Base-by-base conservation (phyloP, 495 filamentous ascomycete species). In the Penicillium odoratum region DNA sequence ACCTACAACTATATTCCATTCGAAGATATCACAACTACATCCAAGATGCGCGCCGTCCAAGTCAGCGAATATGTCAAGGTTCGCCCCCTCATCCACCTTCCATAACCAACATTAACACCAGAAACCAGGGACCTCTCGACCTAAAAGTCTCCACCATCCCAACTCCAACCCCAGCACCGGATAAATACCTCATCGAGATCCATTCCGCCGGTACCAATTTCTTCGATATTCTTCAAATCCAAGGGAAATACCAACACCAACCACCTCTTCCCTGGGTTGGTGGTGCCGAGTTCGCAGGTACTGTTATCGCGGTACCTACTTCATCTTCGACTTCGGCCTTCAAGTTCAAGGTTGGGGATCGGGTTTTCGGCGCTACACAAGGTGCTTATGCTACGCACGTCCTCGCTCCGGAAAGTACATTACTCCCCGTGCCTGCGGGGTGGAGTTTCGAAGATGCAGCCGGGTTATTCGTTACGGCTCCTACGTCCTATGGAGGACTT, bases 161-260 rank as follows among this genome's bases (percentile, higher is more conserved):
- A 40, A 85, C 88, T 36, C 93, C 91, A 7, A 74, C 70, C 18
- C 90, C 92, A 0, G 71, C 73, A 3, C 61, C 83, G 43, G 80
- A 87, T 67, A 83, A 96, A 78, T 98, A 97, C 74, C 82, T 95
- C 58, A 88, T 98, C 71, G 83, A 85, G 69, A 88, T 98, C 68
- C 90, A 93, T 74, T 93, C 93, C 46, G 80, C 87, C 9, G 93
- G 90, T 28, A 88, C 90, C 62, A 97, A 97, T 75, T 98, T 97
- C 84, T 97, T 96, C 78, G 93, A 97, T 69, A 85, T 93, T 55
- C 81, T 96, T 52, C 92, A 96, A 64, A 92, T 95, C 68, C 85
- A 86, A 60, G 92, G 92, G 47, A 91, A 76, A 79, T 88, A 87
- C 75, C 85, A 88, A 60, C 75, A 85, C 69, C 88, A 88, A 62